Conservation (phyloP, 2,329 filamentous ascomycete genomes). For the Cercospora sojina region DNA sequence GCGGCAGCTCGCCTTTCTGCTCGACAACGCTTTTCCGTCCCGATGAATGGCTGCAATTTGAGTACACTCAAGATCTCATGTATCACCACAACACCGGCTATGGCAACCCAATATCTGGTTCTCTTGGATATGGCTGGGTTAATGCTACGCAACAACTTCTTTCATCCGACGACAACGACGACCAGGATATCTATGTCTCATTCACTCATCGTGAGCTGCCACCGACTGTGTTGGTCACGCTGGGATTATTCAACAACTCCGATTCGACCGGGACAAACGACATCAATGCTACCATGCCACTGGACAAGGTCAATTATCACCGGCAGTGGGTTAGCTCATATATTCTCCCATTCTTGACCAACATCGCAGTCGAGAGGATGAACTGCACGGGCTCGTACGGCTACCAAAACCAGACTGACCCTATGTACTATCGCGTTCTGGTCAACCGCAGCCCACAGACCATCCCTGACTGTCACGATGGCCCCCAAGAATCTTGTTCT, state of each 20-base stretch:
- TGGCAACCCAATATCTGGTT: constrained; percentile 57
- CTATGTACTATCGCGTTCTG: constrained; percentile 51
- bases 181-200: constrained; percentile 63
- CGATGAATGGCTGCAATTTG: constrained; percentile 62
- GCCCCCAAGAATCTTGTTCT: constrained; percentile 53
- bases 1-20: constrained; percentile 63
- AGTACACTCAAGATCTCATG: constrained; percentile 66
- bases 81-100: constrained; percentile 71
- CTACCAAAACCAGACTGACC: constrained; percentile 45
- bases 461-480: constrained; percentile 50
- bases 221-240: constrained; percentile 64
- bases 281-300: constrained; percentile 65
- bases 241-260: constrained; percentile 70
- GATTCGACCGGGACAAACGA: constrained; percentile 53
- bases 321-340: constrained; percentile 64
- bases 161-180: constrained; percentile 44
- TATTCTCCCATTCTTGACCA: constrained; percentile 64
- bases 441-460: constrained; percentile 54
- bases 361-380: constrained; percentile 65
- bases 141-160: constrained; percentile 58
- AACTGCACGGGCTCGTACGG: constrained; percentile 59
- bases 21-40: constrained; percentile 59
- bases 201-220: constrained; percentile 70
- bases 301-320: constrained; percentile 60
- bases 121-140: constrained; percentile 65